Conservation (phyloP, 306 rosid genomes). For the Delonix regia region DNA sequence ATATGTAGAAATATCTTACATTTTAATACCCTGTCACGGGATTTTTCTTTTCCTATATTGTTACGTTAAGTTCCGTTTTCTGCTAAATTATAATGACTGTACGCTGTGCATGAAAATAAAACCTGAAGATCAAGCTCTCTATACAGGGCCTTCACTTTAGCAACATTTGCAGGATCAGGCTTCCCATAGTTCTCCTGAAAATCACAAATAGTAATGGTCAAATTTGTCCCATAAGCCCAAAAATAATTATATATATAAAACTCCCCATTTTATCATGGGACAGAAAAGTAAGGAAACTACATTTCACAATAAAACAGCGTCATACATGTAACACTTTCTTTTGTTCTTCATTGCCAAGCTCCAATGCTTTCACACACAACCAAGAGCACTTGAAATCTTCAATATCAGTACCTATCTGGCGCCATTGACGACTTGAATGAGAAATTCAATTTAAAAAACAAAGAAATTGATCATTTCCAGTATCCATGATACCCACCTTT, state of each 20-base stretch:
- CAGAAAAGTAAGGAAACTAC: background rate
- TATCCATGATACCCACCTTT: conserved; percentile 56
- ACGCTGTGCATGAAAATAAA: conserved; percentile 25
- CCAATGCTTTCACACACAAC: conserved; percentile 91
- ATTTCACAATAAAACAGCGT: background rate
- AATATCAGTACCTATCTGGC: conserved; percentile 94
- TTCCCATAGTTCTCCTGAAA: conserved; percentile 83
- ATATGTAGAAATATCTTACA: background rate
- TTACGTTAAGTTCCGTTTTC: background rate
- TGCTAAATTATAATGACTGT: background rate
- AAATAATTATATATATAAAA: too few relatives aligned
- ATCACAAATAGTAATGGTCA: conserved; percentile 26
- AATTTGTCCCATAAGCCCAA: background rate
- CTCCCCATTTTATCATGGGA: conserved; percentile 25
- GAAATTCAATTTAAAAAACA: background rate
- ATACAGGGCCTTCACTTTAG: conserved; percentile 76
- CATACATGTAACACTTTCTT: conserved; percentile 75
- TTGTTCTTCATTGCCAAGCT: conserved; percentile 68
- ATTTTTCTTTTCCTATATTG: background rate
- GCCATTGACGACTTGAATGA: conserved; percentile 40
- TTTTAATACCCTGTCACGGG: background rate
- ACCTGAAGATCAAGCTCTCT: conserved; percentile 81
- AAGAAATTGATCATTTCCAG: conserved; percentile 15
- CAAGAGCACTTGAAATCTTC: conserved; percentile 99
- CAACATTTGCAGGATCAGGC: conserved; percentile 60